Conservation (phyloP, 305 asterid species). For the Solanum hybrid region DNA sequence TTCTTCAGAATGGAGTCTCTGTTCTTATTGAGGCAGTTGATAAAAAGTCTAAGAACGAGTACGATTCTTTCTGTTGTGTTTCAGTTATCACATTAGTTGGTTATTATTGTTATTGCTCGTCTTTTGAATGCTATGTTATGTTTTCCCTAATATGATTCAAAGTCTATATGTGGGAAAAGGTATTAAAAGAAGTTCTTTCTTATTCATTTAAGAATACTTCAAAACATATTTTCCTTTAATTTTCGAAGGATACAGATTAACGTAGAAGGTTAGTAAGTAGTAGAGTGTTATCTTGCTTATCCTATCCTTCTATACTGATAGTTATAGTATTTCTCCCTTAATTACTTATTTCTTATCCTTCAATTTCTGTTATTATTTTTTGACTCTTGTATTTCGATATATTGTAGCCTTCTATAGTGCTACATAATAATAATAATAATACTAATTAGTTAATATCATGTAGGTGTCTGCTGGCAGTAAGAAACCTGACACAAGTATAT, state of each 20-base stretch:
- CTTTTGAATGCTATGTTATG: not conserved
- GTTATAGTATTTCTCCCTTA: not conserved
- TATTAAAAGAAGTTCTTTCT: not conserved
- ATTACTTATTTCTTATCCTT: not conserved
- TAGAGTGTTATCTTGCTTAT: not conserved
- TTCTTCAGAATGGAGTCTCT: constrained; percentile 14
- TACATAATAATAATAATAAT: not conserved
- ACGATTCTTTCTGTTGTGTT: constrained; percentile 7
- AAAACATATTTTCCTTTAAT: not conserved
- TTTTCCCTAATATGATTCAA: not conserved
- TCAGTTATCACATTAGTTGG: not conserved
- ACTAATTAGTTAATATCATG: not conserved
- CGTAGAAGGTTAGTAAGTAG: not conserved
- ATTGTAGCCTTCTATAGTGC: not conserved
- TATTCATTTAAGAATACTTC: not conserved
- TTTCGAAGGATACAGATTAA: not conserved
- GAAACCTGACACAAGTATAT: constrained; percentile 15
- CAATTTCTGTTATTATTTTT: not conserved
- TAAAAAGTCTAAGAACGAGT: constrained; percentile 28
- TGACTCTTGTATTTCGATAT: not conserved
- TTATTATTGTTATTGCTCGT: not conserved
- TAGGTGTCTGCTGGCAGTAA: constrained; percentile 26
- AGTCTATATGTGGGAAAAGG: not conserved
- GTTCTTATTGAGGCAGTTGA: constrained; percentile 19
- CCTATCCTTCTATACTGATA: not conserved